Percentiles rank a stretch among this genome's conserved stretches.
These are phyloP conservation scores for Solanum lycopersicoides DNA, from an alignment of 257 asterid genomes.

Conservation along the genomic window DNA sequence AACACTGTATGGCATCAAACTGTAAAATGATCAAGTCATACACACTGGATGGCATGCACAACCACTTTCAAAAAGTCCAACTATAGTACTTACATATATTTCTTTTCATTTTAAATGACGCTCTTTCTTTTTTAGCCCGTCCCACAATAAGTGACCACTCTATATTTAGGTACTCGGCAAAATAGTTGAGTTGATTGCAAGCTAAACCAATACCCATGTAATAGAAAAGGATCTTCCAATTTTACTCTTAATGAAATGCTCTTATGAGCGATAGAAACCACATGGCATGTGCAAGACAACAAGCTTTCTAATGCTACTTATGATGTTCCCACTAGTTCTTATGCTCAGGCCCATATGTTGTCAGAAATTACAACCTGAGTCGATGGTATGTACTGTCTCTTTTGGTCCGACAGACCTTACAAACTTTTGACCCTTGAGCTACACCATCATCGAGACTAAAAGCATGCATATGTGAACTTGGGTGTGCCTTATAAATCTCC, in stretches of 20 bases:
- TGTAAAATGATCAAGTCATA: background rate
- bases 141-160: background rate
- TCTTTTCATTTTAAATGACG: background rate
- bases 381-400: background rate
- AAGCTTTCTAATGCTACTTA: background rate
- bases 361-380: background rate
- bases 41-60: background rate
- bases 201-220: background rate
- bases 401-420: background rate
- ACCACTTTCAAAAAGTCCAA: background rate
- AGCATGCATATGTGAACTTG: background rate
- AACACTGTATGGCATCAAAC: background rate
- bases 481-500: background rate
- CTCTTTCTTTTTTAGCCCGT: too few relatives aligned
- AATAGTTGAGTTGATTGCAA: background rate
- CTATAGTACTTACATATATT: background rate
- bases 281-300: background rate
- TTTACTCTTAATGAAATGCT: background rate
- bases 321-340: background rate
- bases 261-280: background rate
- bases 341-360: background rate
- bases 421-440: background rate
- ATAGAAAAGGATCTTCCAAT: background rate
- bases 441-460: background rate
- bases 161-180: background rate